Evolutionary conservation across 1,139 yeast species (phyloP).

Genomic region (Meyerozyma smithsonii): DNA sequence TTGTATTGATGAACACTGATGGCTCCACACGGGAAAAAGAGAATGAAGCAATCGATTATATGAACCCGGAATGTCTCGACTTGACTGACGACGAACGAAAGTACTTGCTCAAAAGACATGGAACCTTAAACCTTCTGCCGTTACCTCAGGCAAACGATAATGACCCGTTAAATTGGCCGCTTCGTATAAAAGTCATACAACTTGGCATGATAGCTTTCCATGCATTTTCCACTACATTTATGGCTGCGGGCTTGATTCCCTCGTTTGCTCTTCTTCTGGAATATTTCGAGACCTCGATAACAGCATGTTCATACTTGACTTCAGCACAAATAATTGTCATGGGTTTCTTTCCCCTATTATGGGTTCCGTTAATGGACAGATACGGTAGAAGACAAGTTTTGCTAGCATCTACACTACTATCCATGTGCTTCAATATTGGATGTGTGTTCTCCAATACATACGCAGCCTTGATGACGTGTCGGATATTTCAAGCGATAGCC

Average conservation of each 20-base stretch:
- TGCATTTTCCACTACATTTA: slow-evolving; percentile 16
- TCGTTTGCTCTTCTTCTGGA: slow-evolving; percentile 13
- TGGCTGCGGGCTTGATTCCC: slow-evolving; percentile 20
- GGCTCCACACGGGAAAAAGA: not conserved
- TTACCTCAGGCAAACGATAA: slow-evolving; percentile 15
- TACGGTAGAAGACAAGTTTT: slow-evolving; percentile 15
- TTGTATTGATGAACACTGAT: not conserved
- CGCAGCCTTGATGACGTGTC: slow-evolving; percentile 14
- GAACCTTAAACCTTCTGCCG: slow-evolving; percentile 14
- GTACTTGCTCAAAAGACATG: slow-evolving; percentile 16
- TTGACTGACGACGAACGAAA: slow-evolving; percentile 9
- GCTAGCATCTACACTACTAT: slow-evolving; percentile 13
- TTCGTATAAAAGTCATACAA: slow-evolving; percentile 11
- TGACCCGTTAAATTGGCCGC: slow-evolving; percentile 18
- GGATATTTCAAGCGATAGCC: slow-evolving; percentile 16
- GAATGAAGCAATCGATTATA: not conserved
- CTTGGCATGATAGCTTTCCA: slow-evolving; percentile 17
- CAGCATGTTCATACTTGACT: slow-evolving; percentile 14
- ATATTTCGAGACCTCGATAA: slow-evolving; percentile 11
- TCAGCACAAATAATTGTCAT: slow-evolving; percentile 15
- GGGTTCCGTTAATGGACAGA: slow-evolving; percentile 18
- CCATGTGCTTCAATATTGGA: slow-evolving; percentile 15
- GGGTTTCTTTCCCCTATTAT: slow-evolving; percentile 17
- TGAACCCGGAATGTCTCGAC: not conserved
- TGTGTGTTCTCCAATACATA: slow-evolving; percentile 13